These are phyloP conservation scores for Kickxella alabastrina DNA, from an alignment of 192 early-diverging fungal species.

Conservation along the genomic window DNA sequence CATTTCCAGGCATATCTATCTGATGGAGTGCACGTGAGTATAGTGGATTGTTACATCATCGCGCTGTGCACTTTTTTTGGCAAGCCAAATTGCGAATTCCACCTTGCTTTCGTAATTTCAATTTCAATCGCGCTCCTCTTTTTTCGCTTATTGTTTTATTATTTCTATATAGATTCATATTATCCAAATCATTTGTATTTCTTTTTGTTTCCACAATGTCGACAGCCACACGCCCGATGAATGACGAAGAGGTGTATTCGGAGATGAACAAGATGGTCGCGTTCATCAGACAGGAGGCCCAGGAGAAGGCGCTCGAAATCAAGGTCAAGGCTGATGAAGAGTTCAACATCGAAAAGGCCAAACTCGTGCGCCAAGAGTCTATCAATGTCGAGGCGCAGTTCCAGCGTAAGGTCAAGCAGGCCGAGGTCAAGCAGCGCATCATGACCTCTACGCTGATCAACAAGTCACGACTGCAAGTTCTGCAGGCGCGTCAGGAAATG, in stretches of 20 bases:
- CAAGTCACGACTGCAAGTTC: conserved; percentile 86
- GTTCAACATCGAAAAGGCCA: conserved; percentile 99
- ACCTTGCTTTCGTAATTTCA: neutral
- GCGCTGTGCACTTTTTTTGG: too few species aligned
- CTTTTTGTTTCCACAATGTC: conserved; percentile 44
- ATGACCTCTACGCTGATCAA: conserved; percentile 93
- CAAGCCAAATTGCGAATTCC: too few species aligned
- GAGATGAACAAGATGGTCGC: conserved; percentile 99
- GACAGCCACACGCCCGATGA: conserved; percentile 61
- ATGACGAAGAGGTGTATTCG: conserved; percentile 90
- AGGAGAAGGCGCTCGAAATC: conserved; percentile 97
- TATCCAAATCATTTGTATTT: too few species aligned
- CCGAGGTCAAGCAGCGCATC: conserved; percentile 93
- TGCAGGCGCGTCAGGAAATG: conserved; percentile 84
- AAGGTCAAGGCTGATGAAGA: conserved; percentile 99
- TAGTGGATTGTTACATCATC: neutral
- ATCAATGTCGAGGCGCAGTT: conserved; percentile 94
- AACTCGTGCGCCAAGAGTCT: conserved; percentile 95
- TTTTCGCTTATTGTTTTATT: neutral
- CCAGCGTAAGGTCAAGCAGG: conserved; percentile 96
- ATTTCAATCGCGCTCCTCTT: neutral
- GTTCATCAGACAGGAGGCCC: conserved; percentile 98
- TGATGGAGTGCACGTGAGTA: neutral
- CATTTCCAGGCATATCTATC: too few species aligned
- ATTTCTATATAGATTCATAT: too few species aligned